Percentiles rank a stretch among this genome's conserved stretches.
Evolutionary conservation across 2,329 filamentous ascomycete species (phyloP).

Genomic region (Mycosphaerella sp.): DNA sequence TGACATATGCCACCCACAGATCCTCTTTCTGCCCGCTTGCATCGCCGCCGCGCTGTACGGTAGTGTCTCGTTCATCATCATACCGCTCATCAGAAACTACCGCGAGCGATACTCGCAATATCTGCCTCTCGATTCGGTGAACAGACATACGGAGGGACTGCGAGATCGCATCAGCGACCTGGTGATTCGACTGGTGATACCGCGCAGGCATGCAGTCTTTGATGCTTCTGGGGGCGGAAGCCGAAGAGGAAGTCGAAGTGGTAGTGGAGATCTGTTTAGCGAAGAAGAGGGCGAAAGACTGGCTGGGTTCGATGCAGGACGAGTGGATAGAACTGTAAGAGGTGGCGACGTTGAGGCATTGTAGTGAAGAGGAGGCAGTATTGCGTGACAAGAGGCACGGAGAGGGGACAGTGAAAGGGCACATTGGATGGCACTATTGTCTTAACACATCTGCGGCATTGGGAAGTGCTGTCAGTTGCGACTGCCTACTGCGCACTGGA

Average conservation of each 20-base stretch:
- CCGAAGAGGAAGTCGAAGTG: constrained; percentile 16
- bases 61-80: constrained; percentile 37
- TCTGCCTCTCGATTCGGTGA: constrained; percentile 33
- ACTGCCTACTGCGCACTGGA: background rate
- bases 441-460: too few relatives aligned
- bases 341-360: constrained; percentile 24
- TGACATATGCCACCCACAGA: constrained; percentile 28
- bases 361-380: background rate
- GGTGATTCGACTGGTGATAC: constrained; percentile 31
- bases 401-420: too few relatives aligned
- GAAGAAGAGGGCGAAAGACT: constrained; percentile 44
- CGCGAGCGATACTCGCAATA: constrained; percentile 42
- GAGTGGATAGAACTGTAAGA: constrained; percentile 38
- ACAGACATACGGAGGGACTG: constrained; percentile 26
- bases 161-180: constrained; percentile 34
- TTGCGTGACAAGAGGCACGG: too few relatives aligned
- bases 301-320: constrained; percentile 39
- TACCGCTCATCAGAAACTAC: constrained; percentile 42
- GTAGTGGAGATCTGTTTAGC: constrained; percentile 32
- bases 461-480: background rate
- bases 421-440: too few relatives aligned
- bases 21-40: constrained; percentile 42
- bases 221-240: constrained; percentile 31
- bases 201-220: constrained; percentile 26
- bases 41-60: constrained; percentile 41